Percentiles rank a stretch among this genome's conserved stretches.
phyloP scores from a whole-genome alignment of 2,329 filamentous ascomycete species.

The Fusarium zealandicum region DNA sequence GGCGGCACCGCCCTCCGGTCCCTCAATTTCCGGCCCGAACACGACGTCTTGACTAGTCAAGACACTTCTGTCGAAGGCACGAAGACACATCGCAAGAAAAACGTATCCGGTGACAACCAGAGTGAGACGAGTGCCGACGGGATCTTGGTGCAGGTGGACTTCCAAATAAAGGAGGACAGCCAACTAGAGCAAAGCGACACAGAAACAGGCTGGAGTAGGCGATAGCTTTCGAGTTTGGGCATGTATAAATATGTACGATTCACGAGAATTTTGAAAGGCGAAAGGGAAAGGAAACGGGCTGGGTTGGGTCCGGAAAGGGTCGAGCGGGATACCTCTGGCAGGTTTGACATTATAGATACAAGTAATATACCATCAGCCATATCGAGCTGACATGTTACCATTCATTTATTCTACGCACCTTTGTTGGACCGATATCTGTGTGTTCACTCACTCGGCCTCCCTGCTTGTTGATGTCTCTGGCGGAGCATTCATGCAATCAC shows the following conservation, averaged over 20 bases:
- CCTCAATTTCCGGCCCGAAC: slow-evolving; percentile 42
- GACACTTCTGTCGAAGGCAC: slow-evolving; percentile 38
- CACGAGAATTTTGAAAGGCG: neutral
- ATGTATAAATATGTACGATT: neutral
- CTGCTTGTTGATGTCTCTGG: too few species aligned
- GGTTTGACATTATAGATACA: too few species aligned
- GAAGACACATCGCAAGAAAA: slow-evolving; percentile 30
- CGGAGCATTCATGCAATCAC: too few species aligned
- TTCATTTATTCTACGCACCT: too few species aligned
- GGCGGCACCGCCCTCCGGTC: slow-evolving; percentile 43
- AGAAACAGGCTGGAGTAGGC: slow-evolving; percentile 4
- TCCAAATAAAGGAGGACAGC: slow-evolving; percentile 44
- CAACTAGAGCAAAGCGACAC: slow-evolving; percentile 7
- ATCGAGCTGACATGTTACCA: too few species aligned
- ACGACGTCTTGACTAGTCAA: slow-evolving; percentile 39
- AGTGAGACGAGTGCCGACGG: slow-evolving; percentile 41
- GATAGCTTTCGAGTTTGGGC: neutral
- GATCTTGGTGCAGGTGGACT: slow-evolving; percentile 49
- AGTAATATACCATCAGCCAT: too few species aligned
- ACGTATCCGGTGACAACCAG: slow-evolving; percentile 33
- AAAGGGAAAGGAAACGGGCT: neutral
- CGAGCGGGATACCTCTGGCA: neutral
- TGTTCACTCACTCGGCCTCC: too few species aligned
- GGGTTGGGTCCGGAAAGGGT: neutral
- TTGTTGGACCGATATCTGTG: too few species aligned